Evolutionary conservation across 176 grass and related monocot genomes (phyloP), one percentile per base, ranked within the genome.

Genomic region (Avena eriantha): DNA sequence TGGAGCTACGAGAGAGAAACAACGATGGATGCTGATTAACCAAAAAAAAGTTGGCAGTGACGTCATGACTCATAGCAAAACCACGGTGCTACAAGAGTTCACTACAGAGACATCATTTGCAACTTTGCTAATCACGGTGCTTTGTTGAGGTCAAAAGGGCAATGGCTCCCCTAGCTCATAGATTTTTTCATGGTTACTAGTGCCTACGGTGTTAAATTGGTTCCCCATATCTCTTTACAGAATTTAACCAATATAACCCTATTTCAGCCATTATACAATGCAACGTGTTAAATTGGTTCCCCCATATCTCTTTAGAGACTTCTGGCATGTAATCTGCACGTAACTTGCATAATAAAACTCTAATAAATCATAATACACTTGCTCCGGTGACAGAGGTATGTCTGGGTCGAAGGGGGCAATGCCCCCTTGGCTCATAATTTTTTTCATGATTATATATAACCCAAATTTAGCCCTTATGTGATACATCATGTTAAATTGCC

Each of bases 11-110:
- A 59, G 18, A 2, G 6, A 78, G 51, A 36, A 35, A 78, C 51
- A 78, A 57, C 51, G 5, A 77, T 57, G 35, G 33, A 58, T 78
- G 54, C 19, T 58, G 54, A 78, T 78, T 43, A 78, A 39, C 74
- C 24, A 57, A 58, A 69, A 63, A 79, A 15, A 70, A 29, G 29
- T 57, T 2, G 49, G 63, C 18, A 12, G 14, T 36, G 48, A 81
- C 9, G 21, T 14, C 54, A 60, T 43, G 36, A 59, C n/a, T 60
- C 5, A 41, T 7, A 60, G 76, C 34, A 43, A 34, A 57, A 79
- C 31, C 31, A 16, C 0, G 11, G 51, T 55, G 11, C 57, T 76
- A 56, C 54, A 16, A 54, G 53, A 63, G 35, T 21, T 78, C 47
- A 78, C 15, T 14, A 3, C 14, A 58, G 51, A 7, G 6, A 56